These are phyloP conservation scores for Breviolum minutum DNA, from an alignment of 73 alveolate species.

Conservation along the genomic window DNA sequence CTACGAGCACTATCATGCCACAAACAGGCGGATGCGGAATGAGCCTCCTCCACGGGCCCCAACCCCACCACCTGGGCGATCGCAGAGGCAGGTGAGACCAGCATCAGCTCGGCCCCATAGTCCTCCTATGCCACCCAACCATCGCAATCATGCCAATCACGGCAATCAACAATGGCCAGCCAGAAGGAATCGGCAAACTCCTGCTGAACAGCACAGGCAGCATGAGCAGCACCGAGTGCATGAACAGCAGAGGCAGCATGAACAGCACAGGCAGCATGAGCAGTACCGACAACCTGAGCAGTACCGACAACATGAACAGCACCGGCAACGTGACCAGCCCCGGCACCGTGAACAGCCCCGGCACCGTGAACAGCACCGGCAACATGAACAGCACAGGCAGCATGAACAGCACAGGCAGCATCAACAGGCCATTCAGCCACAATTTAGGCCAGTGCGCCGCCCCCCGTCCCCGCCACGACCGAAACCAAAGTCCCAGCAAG, in stretches of 20 bases:
- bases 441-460: conserved; percentile 12
- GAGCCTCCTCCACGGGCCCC: conserved; percentile 13
- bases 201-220: background rate
- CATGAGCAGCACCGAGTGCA: no score
- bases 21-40: background rate
- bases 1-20: background rate
- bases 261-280: no score
- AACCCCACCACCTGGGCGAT: background rate
- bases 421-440: background rate
- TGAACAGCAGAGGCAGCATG: no score
- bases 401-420: background rate
- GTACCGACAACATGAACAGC: no score
- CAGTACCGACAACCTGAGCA: no score
- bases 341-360: no score
- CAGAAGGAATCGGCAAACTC: conserved; percentile 31
- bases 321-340: no score
- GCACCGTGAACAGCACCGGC: no score
- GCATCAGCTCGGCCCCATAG: background rate
- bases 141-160: no score
- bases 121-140: conserved; percentile 17
- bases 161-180: background rate
- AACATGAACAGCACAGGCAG: no score
- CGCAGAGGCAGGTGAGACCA: background rate
- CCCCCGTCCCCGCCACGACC: conserved; percentile 55
- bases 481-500: conserved; percentile 34